Conservation (phyloP, 2,329 filamentous ascomycete species). For the Ceratocystiopsis sp. region DNA sequence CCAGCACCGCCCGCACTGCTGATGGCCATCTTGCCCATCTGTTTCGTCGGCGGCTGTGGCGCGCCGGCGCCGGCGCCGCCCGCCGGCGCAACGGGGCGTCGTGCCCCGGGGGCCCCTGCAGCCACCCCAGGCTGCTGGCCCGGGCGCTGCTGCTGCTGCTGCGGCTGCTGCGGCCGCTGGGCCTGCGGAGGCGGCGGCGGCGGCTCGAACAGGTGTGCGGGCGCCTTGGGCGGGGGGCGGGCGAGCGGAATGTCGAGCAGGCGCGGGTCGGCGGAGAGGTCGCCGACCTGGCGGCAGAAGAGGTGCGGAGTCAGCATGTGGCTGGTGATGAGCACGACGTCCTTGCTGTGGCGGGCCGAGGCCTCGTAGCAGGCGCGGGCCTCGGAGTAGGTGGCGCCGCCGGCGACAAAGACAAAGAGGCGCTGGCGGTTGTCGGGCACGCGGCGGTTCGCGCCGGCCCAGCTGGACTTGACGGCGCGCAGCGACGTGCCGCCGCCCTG, state of each 20-base stretch:
- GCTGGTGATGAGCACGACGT: slow-evolving; percentile 75
- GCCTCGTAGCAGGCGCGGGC: slow-evolving; percentile 78
- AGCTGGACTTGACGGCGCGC: slow-evolving; percentile 82
- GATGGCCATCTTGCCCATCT: slow-evolving; percentile 39
- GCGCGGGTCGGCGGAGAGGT: slow-evolving; percentile 59
- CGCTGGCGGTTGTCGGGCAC: slow-evolving; percentile 72
- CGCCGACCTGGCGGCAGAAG: slow-evolving; percentile 67
- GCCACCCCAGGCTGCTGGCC: slow-evolving; percentile 1
- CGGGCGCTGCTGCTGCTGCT: slow-evolving; percentile 10
- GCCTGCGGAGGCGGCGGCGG: slow-evolving; percentile 31
- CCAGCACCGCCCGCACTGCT: slow-evolving; percentile 14
- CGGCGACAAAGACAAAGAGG: slow-evolving; percentile 86
- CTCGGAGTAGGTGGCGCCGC: slow-evolving; percentile 88
- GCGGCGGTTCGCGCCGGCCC: slow-evolving; percentile 68
- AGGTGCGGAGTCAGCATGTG: slow-evolving; percentile 83
- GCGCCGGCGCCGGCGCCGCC: slow-evolving; percentile 7
- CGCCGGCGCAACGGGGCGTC: background rate
- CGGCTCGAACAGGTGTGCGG: slow-evolving; percentile 71
- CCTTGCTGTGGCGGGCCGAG: slow-evolving; percentile 52
- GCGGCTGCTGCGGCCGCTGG: slow-evolving; percentile 13
- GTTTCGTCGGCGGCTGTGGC: slow-evolving; percentile 31
- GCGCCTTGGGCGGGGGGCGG: slow-evolving; percentile 62
- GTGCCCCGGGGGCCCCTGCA: slow-evolving; percentile 6
- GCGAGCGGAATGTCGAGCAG: slow-evolving; percentile 69
- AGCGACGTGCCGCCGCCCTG: slow-evolving; percentile 47